Base-by-base conservation (phyloP, 1,284 basidiomycete genomes). In the Termitomyces sp. region DNA sequence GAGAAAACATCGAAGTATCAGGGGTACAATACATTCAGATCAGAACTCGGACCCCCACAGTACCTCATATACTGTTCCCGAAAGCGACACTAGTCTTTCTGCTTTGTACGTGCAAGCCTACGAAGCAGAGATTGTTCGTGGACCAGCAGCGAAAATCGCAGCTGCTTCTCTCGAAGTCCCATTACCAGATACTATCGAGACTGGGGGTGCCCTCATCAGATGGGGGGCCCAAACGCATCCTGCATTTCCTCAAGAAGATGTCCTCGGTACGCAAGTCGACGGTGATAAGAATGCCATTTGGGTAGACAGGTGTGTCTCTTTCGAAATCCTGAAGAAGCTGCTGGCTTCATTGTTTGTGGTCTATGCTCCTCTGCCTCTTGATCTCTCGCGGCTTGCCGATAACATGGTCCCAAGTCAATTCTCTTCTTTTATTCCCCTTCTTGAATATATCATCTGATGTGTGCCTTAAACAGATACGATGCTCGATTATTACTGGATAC, bases 401-500 rank as follows among this genome's bases (percentile, higher is more conserved):
- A 28, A 39, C 28, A 57, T 44, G 45, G 21, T 54, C 41, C 59
- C 55, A 64, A 67, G 67, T 65, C 63, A 64, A 65, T 60, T 49
- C 41, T 54, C 38, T 50, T 59, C 59, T 61, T 54, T 61, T 62
- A 42, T 50, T 17, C 56, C 50, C 54, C 43, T 57, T 58, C 46
- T 52, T 15, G 39, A 38, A 50, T 28, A 12, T 47, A 53, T 39
- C 46, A 57, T 52, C 59, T 56, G 61, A 62, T 30, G 43, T 52
- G 10, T 13, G 8, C 52, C 49, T 24, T 40, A 57, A 40, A 56
- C 71, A 94, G 92, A 72, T 90, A 90, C 68, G 90, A 94, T 64
- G 84, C 83, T 3, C 81, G 90, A 6, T 81, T 93, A 17, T 73
- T 94, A 8, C 73, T 93, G 15, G 79, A 86, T 48, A 57, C 76